Evolutionary conservation across 495 filamentous ascomycete genomes (phyloP).

Genomic region (Polyplosphaeria fusca): DNA sequence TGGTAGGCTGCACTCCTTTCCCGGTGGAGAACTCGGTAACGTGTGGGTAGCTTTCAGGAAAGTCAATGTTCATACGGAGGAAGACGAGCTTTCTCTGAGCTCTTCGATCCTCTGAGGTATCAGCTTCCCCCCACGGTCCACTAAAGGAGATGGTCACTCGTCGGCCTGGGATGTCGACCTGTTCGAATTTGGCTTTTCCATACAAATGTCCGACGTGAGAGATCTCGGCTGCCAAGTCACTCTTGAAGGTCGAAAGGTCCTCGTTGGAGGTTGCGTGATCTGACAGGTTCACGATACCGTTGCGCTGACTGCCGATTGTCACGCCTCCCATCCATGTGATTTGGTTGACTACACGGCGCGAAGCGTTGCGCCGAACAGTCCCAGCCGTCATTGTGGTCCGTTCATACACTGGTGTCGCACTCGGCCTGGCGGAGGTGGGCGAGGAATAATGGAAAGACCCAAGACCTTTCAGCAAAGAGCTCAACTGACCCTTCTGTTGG

Average conservation of each 20-base stretch:
- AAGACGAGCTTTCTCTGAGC: slow-evolving; percentile 64
- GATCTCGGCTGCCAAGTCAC: slow-evolving; percentile 81
- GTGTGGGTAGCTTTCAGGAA: slow-evolving; percentile 72
- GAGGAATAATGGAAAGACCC: not conserved
- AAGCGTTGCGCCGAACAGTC: slow-evolving; percentile 60
- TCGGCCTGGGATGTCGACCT: slow-evolving; percentile 75
- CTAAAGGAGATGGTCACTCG: slow-evolving; percentile 72
- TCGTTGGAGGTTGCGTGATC: slow-evolving; percentile 24
- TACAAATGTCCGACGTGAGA: slow-evolving; percentile 77
- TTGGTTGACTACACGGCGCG: slow-evolving; percentile 63
- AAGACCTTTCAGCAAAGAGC: not conserved
- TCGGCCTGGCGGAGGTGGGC: not conserved
- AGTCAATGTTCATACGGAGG: slow-evolving; percentile 74
- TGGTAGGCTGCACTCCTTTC: slow-evolving; percentile 41
- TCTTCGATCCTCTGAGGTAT: slow-evolving; percentile 3
- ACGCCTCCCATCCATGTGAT: slow-evolving; percentile 95
- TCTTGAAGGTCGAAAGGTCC: slow-evolving; percentile 72
- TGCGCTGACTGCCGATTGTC: slow-evolving; percentile 62
- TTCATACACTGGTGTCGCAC: not conserved
- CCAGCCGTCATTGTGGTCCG: slow-evolving; percentile 52
- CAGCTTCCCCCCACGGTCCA: slow-evolving; percentile 74
- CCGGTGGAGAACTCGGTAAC: slow-evolving; percentile 32
- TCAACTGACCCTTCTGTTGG: slow-evolving; percentile 5
- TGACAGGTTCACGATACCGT: not conserved
- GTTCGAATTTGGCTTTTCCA: slow-evolving; percentile 79